Evolutionary conservation across 2,329 filamentous ascomycete species (phyloP).

Genomic region (Aschersonia sp.): DNA sequence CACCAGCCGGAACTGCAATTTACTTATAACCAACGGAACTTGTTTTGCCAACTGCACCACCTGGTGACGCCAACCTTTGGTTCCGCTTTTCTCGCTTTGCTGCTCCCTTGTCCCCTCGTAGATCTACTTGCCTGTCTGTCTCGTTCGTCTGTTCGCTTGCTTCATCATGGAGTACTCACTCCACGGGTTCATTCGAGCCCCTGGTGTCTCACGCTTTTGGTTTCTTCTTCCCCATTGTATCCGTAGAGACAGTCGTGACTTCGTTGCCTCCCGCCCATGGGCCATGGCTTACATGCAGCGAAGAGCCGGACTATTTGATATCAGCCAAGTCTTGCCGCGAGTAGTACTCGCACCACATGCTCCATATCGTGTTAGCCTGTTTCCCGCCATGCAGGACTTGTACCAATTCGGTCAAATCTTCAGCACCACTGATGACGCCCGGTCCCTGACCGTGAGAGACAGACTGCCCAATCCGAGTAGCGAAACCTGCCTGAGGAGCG

Average conservation of each 20-base stretch:
- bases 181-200: neutral
- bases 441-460: neutral
- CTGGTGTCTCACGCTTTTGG: neutral
- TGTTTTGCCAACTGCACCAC: neutral
- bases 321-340: neutral
- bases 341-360: neutral
- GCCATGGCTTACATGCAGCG: no score
- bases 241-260: no score
- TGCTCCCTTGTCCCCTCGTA: no score
- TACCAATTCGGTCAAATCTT: neutral
- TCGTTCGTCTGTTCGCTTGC: no score
- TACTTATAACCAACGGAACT: neutral
- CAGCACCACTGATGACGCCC: neutral
- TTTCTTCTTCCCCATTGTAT: no score
- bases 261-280: no score
- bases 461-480: neutral
- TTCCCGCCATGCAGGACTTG: neutral
- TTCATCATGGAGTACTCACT: neutral
- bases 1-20: neutral
- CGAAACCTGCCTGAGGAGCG: neutral
- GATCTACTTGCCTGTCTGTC: no score
- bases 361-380: neutral
- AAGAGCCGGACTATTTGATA: neutral
- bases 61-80: no score
- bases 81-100: no score